phyloP scores from a whole-genome alignment of 345 rosid genomes.

The Arabidopsis arenosa region DNA sequence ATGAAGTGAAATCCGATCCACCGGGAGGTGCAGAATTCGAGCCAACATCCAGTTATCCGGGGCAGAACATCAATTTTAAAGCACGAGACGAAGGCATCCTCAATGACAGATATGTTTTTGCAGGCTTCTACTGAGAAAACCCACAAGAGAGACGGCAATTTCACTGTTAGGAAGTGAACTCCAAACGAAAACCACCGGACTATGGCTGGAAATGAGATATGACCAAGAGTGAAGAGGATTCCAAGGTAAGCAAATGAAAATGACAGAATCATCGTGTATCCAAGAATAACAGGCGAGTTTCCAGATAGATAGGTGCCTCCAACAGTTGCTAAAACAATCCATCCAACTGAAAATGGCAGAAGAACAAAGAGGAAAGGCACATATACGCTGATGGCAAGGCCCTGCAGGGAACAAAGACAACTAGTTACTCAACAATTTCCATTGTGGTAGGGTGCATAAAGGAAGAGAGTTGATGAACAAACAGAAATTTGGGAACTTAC shows the following conservation, averaged over 20 bases:
- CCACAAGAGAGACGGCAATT: constrained; percentile 3
- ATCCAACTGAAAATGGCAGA: constrained; percentile 35
- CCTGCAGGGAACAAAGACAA: constrained; percentile 17
- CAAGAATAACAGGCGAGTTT: constrained; percentile 11
- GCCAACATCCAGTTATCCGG: constrained; percentile 33
- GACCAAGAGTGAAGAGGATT: not conserved
- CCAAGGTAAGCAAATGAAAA: constrained; percentile 1
- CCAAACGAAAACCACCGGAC: constrained; percentile 11
- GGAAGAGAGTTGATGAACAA: not conserved
- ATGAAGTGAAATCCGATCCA: constrained; percentile 4
- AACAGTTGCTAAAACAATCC: constrained; percentile 4
- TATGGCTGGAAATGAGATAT: not conserved
- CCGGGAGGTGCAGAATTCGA: constrained; percentile 20
- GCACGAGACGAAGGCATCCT: constrained; percentile 1
- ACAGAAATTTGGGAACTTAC: constrained; percentile 1
- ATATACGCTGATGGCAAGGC: constrained; percentile 17
- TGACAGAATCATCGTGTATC: constrained; percentile 18
- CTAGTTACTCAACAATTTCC: not conserved
- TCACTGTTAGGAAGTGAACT: constrained; percentile 13
- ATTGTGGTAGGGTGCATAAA: not conserved
- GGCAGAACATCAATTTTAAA: constrained; percentile 36
- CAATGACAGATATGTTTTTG: constrained; percentile 2
- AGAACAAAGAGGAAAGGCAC: constrained; percentile 1
- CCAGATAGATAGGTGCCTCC: constrained; percentile 1
- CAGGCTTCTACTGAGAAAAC: not conserved